Conservation (phyloP, 768 basidiomycete species). For the Russula griseocarnosa region DNA sequence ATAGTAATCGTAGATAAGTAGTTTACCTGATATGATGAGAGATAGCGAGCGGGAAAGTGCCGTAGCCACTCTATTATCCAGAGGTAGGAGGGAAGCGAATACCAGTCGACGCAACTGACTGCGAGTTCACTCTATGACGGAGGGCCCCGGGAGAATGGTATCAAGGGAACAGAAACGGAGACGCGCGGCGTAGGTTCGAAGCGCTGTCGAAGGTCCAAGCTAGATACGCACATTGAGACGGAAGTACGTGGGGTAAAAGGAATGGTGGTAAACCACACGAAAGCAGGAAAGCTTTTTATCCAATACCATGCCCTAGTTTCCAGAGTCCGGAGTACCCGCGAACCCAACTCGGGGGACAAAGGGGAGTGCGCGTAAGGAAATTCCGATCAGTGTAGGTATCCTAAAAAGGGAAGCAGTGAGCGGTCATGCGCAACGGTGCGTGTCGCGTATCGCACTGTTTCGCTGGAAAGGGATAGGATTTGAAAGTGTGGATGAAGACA, state of each 20-base stretch:
- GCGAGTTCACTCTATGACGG: not conserved
- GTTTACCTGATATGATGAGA: not conserved
- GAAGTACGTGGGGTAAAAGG: not conserved
- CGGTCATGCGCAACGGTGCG: not conserved
- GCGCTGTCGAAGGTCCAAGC: not conserved
- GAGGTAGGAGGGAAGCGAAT: not conserved
- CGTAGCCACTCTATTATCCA: not conserved
- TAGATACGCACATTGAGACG: not conserved
- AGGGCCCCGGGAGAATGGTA: not conserved
- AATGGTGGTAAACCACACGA: not conserved
- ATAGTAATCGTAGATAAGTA: not conserved
- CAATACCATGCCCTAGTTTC: not conserved
- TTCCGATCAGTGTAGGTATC: conserved; percentile 11
- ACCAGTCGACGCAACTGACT: not conserved
- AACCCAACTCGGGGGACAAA: conserved; percentile 22
- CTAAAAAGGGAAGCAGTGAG: conserved; percentile 5
- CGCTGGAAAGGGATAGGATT: conserved; percentile 1
- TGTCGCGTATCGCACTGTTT: conserved; percentile 7
- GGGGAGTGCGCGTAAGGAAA: conserved; percentile 21
- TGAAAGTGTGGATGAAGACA: conserved; percentile 7
- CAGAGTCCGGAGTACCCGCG: not conserved
- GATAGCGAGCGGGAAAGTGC: not conserved
- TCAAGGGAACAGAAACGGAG: not conserved
- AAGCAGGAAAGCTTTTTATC: conserved; percentile 14
- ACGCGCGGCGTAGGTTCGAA: not conserved